Conservation (phyloP, 345 rosid species). For the Mallotus nudiflorus region DNA sequence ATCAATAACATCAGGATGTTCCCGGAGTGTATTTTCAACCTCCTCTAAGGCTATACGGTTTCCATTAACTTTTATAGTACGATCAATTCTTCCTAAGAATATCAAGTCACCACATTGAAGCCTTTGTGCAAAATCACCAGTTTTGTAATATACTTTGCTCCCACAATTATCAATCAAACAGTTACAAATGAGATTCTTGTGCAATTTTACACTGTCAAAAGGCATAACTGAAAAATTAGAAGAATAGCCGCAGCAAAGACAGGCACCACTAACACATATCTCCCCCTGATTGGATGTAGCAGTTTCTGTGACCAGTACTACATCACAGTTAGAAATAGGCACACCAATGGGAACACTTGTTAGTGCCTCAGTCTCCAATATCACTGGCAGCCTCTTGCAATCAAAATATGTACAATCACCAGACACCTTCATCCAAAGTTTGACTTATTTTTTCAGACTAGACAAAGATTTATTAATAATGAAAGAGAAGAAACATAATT, state of each 20-base stretch:
- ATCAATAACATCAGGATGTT: conserved; percentile 55
- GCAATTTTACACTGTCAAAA: conserved; percentile 49
- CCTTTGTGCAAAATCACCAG: conserved; percentile 82
- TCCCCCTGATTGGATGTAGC: conserved; percentile 57
- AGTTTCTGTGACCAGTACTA: conserved; percentile 53
- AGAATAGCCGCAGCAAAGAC: conserved; percentile 64
- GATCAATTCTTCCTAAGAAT: conserved; percentile 83
- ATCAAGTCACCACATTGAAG: conserved; percentile 74
- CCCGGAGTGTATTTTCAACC: conserved; percentile 63
- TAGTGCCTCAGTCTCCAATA: conserved; percentile 61
- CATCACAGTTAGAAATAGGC: conserved; percentile 71
- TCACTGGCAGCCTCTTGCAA: conserved; percentile 69
- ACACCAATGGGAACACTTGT: conserved; percentile 86
- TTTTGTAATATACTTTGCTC: conserved; percentile 54
- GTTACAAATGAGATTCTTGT: conserved; percentile 37
- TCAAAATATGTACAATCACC: conserved; percentile 95
- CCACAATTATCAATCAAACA: conserved; percentile 45
- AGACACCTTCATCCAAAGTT: conserved; percentile 62
- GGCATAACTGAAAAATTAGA: conserved; percentile 32
- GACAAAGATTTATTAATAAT: neutral
- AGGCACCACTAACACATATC: conserved; percentile 72
- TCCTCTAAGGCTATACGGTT: conserved; percentile 83
- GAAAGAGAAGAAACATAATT: neutral
- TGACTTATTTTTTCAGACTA: neutral
- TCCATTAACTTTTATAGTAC: conserved; percentile 74